A percentile compares a stretch with the other conserved stretches of the same genome.
phyloP scores from a whole-genome alignment of 2,329 filamentous ascomycete species.

The Chrysoporthe deuterocubensis region DNA sequence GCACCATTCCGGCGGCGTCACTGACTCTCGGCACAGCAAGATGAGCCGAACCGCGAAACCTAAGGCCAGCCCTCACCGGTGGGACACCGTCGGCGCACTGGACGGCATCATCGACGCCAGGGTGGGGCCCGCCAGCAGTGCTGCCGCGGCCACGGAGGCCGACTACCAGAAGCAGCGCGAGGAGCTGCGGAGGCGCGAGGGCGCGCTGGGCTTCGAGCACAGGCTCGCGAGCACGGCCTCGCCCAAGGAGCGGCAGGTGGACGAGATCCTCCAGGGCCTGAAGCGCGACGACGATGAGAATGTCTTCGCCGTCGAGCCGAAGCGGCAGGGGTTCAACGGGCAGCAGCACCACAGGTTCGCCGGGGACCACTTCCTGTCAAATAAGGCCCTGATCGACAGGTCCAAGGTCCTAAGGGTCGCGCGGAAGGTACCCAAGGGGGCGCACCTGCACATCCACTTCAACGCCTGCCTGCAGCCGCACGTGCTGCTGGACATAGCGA shows the following conservation, averaged over 20 bases:
- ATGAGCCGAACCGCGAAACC: constrained; percentile 15
- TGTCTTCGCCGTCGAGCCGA: constrained; percentile 42
- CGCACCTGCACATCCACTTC: constrained; percentile 76
- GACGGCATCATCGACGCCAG: constrained; percentile 23
- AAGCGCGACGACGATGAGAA: constrained; percentile 41
- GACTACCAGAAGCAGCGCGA: constrained; percentile 41
- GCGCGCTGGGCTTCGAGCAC: constrained; percentile 46
- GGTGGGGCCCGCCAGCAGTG: not conserved
- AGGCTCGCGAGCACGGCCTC: constrained; percentile 40
- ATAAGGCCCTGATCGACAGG: constrained; percentile 55
- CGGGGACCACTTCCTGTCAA: constrained; percentile 63
- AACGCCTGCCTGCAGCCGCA: constrained; percentile 71
- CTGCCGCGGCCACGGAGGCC: constrained; percentile 19
- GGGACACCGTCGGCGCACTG: constrained; percentile 20
- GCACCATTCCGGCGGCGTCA: constrained; percentile 1
- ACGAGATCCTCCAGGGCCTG: constrained; percentile 46
- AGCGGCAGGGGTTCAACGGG: constrained; percentile 44
- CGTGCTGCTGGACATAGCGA: constrained; percentile 60
- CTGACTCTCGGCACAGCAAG: constrained; percentile 21
- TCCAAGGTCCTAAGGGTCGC: constrained; percentile 64
- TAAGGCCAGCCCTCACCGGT: constrained; percentile 5
- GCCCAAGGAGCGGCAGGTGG: constrained; percentile 41
- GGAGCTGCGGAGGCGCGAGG: constrained; percentile 39
- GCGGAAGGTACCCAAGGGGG: constrained; percentile 68
- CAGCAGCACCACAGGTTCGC: constrained; percentile 51